These are phyloP conservation scores for Steccherinum ochraceum DNA, from an alignment of 768 basidiomycete genomes.

Conservation along the genomic window DNA sequence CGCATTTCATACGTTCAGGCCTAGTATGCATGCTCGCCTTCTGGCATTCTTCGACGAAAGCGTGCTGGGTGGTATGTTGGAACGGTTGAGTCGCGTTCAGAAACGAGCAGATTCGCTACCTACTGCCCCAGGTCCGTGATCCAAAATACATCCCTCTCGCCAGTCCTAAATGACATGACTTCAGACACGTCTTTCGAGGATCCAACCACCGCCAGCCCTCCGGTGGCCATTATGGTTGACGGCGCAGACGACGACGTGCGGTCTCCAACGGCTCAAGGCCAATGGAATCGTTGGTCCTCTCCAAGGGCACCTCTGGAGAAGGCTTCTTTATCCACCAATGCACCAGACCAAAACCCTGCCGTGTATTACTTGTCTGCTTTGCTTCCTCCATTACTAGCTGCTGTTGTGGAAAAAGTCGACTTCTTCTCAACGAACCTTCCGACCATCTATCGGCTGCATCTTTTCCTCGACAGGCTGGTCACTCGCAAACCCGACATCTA, in stretches of 20 bases:
- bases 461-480: constrained; percentile 48
- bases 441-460: constrained; percentile 42
- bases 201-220: constrained; percentile 15
- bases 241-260: constrained; percentile 29
- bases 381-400: constrained; percentile 54
- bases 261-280: background rate
- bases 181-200: background rate
- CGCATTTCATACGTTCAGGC: constrained; percentile 62
- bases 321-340: constrained; percentile 40
- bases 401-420: constrained; percentile 54
- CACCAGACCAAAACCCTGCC: constrained; percentile 46
- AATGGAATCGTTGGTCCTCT: constrained; percentile 20
- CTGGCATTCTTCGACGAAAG: constrained; percentile 64
- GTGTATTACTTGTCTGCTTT: constrained; percentile 60
- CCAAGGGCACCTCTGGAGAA: constrained; percentile 4
- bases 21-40: constrained; percentile 56
- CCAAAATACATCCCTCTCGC: too few species aligned
- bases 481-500: constrained; percentile 60
- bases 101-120: constrained; percentile 3
- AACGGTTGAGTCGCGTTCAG: constrained; percentile 32
- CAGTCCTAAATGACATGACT: background rate
- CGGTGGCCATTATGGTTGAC: constrained; percentile 60
- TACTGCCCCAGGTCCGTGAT: background rate
- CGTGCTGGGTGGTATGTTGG: constrained; percentile 48
- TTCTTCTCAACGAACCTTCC: constrained; percentile 26